A percentile compares a stretch with the other conserved stretches of the same genome.
Evolutionary conservation across 345 rosid species (phyloP).

Genomic region (Eucalyptus grandis): DNA sequence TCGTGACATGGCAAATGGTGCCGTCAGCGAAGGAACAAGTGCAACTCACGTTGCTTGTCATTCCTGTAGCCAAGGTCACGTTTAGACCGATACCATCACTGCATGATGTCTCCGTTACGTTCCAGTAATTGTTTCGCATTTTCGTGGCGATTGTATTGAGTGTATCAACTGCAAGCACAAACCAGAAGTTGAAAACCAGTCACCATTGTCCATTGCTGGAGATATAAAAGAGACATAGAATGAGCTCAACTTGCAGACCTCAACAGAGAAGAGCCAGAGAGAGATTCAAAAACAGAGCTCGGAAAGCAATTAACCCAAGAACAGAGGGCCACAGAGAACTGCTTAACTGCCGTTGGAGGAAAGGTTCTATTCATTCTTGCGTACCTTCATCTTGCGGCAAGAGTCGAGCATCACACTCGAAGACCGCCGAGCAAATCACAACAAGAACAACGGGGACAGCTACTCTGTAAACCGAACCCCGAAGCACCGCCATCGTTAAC

Average conservation of each 20-base stretch:
- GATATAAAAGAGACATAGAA: background rate
- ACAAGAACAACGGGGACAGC: conserved; percentile 2
- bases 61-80: background rate
- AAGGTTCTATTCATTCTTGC: background rate
- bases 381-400: conserved; percentile 54
- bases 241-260: background rate
- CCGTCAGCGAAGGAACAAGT: conserved; percentile 15
- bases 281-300: no score
- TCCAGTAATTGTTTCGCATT: conserved; percentile 16
- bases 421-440: conserved; percentile 3
- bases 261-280: background rate
- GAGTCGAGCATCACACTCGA: conserved; percentile 32
- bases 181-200: background rate
- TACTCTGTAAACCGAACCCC: background rate
- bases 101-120: conserved; percentile 30
- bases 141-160: conserved; percentile 32
- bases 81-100: conserved; percentile 15
- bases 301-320: no score
- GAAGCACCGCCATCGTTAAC: background rate
- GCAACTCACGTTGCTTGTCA: conserved; percentile 26
- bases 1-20: conserved; percentile 46
- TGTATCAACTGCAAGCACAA: conserved; percentile 26
- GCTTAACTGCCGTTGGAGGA: background rate
- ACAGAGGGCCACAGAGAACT: background rate
- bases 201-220: background rate